Base-by-base conservation (phyloP, 805 yeast genomes). In the Candida boleticola region DNA sequence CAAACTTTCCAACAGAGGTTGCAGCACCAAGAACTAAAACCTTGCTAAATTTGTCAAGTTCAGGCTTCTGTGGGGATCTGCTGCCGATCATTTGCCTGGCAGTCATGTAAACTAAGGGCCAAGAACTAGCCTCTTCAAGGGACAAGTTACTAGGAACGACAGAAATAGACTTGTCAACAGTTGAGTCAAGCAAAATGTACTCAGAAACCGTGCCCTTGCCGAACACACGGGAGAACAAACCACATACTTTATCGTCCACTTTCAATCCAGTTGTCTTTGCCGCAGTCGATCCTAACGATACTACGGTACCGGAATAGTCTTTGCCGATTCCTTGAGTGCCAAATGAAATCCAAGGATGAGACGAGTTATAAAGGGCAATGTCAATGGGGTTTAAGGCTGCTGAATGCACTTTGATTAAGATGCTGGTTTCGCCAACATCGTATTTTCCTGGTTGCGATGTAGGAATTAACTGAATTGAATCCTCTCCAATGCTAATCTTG, bases 1-100 rank as follows among this genome's bases (percentile, higher is more conserved):
- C 68, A 45, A 68, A 71, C 22, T 71, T 56, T 18, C 90, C 89
- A 13, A 84, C 89, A 11, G 82, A 63, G 1, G 95, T 80, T 6
- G 85, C 82, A 20, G 85, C 92, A 29, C 96, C 96, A 36, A 85
- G 64, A 17, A 87, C 72, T 37, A 85, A 66, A 3, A 84, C 76
- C 44, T 71, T 74, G 10, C 22, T 19, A 4, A 9, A 7, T 5
- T 31, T 17, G 31, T 29, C 14, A 29, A 29, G 31, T 29, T 29
- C 14, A 6, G 35, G 19, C 16, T 31, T 31, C 21, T 5, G 19
- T 5, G 19, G 13, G 4, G 79, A 66, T 7, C 67, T 66, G 9
- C 67, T 66, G 29, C 64, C 66, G 23, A 74, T 57, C 38, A 71
- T 54, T 37, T 66, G 56, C 48, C 54, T 71, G 0, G 92, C 90